These are phyloP conservation scores for Aspergillus nomiae DNA, from an alignment of 2,329 filamentous ascomycete genomes.

Conservation along the genomic window DNA sequence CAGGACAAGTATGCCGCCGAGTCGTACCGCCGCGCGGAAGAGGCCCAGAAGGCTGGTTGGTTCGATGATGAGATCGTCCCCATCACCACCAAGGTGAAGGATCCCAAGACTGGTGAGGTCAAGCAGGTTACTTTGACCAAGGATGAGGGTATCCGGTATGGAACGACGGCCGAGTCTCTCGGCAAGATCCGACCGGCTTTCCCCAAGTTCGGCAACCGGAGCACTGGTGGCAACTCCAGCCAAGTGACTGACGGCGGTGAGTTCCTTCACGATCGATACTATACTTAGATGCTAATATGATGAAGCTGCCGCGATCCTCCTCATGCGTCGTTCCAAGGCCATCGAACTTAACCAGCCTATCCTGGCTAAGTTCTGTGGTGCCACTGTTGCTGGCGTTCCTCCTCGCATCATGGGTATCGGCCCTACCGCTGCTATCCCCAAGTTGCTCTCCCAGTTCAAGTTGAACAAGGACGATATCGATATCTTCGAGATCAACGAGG, in stretches of 20 bases:
- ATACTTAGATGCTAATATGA: slow-evolving; percentile 1
- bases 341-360: slow-evolving; percentile 86
- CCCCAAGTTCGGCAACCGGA: slow-evolving; percentile 81
- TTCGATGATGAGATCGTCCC: slow-evolving; percentile 95
- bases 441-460: slow-evolving; percentile 80
- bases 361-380: slow-evolving; percentile 89
- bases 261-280: slow-evolving; percentile 24
- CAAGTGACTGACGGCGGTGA: slow-evolving; percentile 89
- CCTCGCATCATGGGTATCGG: slow-evolving; percentile 95
- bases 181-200: slow-evolving; percentile 88
- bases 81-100: slow-evolving; percentile 79
- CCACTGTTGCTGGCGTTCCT: slow-evolving; percentile 84
- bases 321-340: slow-evolving; percentile 94
- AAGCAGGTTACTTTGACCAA: slow-evolving; percentile 76
- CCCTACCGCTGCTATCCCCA: slow-evolving; percentile 64
- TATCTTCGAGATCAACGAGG: slow-evolving; percentile 93
- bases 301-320: slow-evolving; percentile 77
- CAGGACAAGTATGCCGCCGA: slow-evolving; percentile 88
- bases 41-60: slow-evolving; percentile 84
- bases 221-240: slow-evolving; percentile 89
- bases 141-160: slow-evolving; percentile 89
- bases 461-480: slow-evolving; percentile 81
- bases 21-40: slow-evolving; percentile 84
- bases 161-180: slow-evolving; percentile 81
- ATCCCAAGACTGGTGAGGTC: slow-evolving; percentile 75